Evolutionary conservation across 495 filamentous ascomycete species (phyloP).

Genomic region (Penicillium paxilli): DNA sequence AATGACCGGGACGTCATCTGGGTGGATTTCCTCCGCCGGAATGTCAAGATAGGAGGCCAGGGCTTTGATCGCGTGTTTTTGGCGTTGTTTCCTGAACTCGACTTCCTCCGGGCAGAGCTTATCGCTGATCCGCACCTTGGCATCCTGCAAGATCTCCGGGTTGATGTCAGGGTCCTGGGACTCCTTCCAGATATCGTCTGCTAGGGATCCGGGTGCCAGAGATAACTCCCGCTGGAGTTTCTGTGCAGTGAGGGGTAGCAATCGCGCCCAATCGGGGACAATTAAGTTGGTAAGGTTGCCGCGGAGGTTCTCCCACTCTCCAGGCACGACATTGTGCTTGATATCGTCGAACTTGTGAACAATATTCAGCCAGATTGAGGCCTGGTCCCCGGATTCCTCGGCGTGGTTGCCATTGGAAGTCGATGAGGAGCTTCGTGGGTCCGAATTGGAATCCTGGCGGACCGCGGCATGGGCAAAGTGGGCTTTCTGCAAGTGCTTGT

Average conservation of each 20-base stretch:
- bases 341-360: conserved; percentile 54
- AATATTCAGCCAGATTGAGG: conserved; percentile 61
- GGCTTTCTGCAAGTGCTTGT: conserved; percentile 24
- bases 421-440: conserved; percentile 2
- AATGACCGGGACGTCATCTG: conserved; percentile 88
- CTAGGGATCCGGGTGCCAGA: conserved; percentile 80
- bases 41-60: conserved; percentile 80
- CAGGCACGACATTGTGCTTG: conserved; percentile 51
- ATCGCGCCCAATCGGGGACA: conserved; percentile 77
- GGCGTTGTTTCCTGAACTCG: conserved; percentile 64
- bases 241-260: conserved; percentile 71
- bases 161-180: conserved; percentile 78
- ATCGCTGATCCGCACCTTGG: conserved; percentile 75
- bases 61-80: conserved; percentile 62
- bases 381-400: conserved; percentile 4
- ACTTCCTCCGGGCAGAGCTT: conserved; percentile 86
- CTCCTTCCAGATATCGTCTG: conserved; percentile 91
- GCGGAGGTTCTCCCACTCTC: conserved; percentile 61
- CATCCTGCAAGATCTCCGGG: conserved; percentile 80
- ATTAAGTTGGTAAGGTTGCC: conserved; percentile 69
- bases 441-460: conserved; percentile 11
- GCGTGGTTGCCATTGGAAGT: not conserved
- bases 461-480: conserved; percentile 24
- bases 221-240: conserved; percentile 89
- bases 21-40: conserved; percentile 76